phyloP scores from a whole-genome alignment of 108 stramenopile species.

The Fistulifera pelliculosa region DNA sequence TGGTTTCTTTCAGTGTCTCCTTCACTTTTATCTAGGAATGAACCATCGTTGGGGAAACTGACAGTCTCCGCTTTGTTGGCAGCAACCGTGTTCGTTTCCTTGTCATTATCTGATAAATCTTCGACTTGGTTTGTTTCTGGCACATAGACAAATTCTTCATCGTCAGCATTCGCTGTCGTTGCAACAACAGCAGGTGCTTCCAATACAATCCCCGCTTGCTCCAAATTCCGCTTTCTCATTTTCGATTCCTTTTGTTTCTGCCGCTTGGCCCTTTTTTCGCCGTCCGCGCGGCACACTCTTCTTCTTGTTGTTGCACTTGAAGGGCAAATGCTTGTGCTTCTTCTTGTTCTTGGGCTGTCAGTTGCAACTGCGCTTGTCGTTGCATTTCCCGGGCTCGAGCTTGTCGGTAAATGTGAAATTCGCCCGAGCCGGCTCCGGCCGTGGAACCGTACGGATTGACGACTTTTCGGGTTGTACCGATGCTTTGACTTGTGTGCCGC shows the following conservation, averaged over 20 bases:
- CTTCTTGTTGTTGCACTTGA: background rate
- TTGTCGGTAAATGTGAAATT: conserved; percentile 89
- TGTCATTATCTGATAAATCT: conserved; percentile 3
- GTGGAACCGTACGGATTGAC: conserved; percentile 84
- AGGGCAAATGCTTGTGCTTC: conserved; percentile 38
- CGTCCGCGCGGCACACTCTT: conserved; percentile 3
- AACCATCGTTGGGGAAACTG: conserved; percentile 50
- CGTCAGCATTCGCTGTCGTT: conserved; percentile 1
- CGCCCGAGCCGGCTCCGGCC: conserved; percentile 80
- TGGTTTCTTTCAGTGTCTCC: too few relatives aligned
- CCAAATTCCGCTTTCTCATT: conserved; percentile 63
- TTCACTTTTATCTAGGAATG: conserved; percentile 66
- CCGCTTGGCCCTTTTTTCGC: conserved; percentile 57
- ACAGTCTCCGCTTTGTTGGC: background rate
- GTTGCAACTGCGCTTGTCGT: conserved; percentile 61
- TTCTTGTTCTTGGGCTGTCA: conserved; percentile 28
- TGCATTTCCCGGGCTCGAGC: conserved; percentile 73
- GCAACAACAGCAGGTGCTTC: background rate
- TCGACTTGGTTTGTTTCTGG: conserved; percentile 4
- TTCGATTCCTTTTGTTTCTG: conserved; percentile 82
- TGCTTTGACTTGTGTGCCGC: background rate
- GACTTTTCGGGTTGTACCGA: conserved; percentile 70
- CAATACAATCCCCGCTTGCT: conserved; percentile 31
- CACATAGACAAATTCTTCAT: conserved; percentile 39
- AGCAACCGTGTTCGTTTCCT: conserved; percentile 3